Base-by-base conservation (phyloP, 2,329 filamentous ascomycete genomes). In the Aspergillus versicolor region DNA sequence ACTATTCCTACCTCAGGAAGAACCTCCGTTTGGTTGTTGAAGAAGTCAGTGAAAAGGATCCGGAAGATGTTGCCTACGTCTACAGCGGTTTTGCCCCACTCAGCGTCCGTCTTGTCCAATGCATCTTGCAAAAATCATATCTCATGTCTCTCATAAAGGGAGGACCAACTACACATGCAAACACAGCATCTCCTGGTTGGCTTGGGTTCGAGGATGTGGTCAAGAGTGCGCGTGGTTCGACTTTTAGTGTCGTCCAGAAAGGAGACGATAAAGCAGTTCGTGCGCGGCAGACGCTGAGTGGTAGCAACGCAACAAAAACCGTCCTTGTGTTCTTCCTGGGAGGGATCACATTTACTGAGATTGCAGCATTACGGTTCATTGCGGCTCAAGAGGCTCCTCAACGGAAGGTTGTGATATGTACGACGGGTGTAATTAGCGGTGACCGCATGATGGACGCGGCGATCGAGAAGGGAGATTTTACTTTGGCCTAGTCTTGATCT, bases 51-150 rank as follows among this genome's bases (percentile, higher is more conserved):
- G 94, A 99, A 74, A 88, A 94, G 58, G 89, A 95, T 46, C 94
- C 94, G 3, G 90, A 94, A 67, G 94, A 99, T 67, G 88, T 97
- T 60, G 89, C 92, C n/a, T 99, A 99, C 68, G 92, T 97, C 11
- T 99, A 97, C 76, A 96, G 91, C 62, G 95, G 94, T 52, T 99
- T 97, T 70, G 94, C 95, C 4, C 95, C 94, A 0, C 82, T 99
- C 12, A 96, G 91, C 44, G 85, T 97, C 53, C 88, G 94, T 15
- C 84, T 99, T 4, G 88, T 99, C 5, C 95, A 99, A 74, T 94
- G 91, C 70, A 84, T 97, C 49, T 77, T 99, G 47, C 92, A 97
- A 73, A 99, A 99, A 73, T 86, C 91, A 56, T 90, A 92, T 64
- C 79, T 99, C 30, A 79, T 88, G 56, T 86, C 84, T 4, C 82